Evolutionary conservation across 129 eudicot species (phyloP).

Genomic region (Flaveria robusta): DNA sequence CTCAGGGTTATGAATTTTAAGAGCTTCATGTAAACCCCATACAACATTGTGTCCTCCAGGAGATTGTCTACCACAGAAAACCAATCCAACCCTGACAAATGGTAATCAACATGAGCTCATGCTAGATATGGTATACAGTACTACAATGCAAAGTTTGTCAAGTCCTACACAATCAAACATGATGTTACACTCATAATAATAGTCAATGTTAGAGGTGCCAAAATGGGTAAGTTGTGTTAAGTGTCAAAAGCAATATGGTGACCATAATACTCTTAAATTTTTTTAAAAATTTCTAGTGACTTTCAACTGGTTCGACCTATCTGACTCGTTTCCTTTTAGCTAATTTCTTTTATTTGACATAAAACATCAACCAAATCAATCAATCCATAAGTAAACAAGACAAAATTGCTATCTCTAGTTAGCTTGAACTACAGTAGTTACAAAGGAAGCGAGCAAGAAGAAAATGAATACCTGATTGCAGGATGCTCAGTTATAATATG

Average conservation of each 20-base stretch:
- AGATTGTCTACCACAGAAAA: constrained; percentile 96
- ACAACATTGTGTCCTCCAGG: constrained; percentile 99
- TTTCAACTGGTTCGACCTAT: not conserved
- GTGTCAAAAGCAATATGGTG: not conserved
- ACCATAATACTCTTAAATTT: not conserved
- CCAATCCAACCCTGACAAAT: constrained; percentile 82
- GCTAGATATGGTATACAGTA: not conserved
- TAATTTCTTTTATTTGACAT: not conserved
- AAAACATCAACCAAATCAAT: not conserved
- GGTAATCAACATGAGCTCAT: not conserved
- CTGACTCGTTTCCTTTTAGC: not conserved
- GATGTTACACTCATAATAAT: not conserved
- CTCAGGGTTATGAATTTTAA: constrained; percentile 70
- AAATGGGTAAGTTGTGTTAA: not conserved
- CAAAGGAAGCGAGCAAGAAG: not conserved
- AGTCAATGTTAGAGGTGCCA: not conserved
- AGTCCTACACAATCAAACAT: not conserved
- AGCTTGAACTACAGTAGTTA: not conserved
- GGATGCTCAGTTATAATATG: constrained; percentile 85
- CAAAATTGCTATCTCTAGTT: not conserved
- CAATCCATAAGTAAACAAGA: not conserved
- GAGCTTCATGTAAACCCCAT: constrained; percentile 92
- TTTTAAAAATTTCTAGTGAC: not conserved
- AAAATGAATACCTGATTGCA: constrained; percentile 59
- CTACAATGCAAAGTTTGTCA: not conserved